Evolutionary conservation across 768 basidiomycete genomes (phyloP), one percentile per base, ranked within the genome.

Genomic region (Terana coerulea): DNA sequence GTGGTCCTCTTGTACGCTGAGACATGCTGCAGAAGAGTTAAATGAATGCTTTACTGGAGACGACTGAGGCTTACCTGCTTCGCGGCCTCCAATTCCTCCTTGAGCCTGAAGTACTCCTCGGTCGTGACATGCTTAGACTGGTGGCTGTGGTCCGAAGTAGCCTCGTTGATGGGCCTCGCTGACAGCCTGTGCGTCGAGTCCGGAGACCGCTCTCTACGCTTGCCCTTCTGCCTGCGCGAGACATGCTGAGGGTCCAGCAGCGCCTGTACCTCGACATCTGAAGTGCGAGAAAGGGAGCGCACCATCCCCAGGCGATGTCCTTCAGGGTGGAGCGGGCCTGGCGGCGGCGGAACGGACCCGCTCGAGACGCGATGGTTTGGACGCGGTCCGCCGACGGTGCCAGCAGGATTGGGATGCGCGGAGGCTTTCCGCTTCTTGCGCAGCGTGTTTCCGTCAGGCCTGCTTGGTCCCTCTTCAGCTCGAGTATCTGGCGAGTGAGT

Each of bases 151-250:
- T 46, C 21, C 4, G 67, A 65, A 36, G 52, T 62, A 15, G 59
- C 63, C 1, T 63, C 61, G 22, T 65, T 66, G 58, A 31, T 1
- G 47, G 28, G 7, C 60, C 47, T 55, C 66, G 70, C n/a, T 19
- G 51, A 47, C 14, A 60, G 46, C 29, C 54, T 60, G 11, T 40
- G 42, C 14, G 49, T 9, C 0, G 66, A 59, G 25, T 74, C 73
- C 14, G 65, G 66, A 2, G 73, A 75, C 14, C 66, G 61, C 37
- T 72, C 71, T 48, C 58, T 65, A 44, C 63, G 67, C 47, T 58
- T 64, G n/a, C 36, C 42, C 37, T 46, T 56, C 25, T 39, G 36
- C 14, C 39, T 36, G 49, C 43, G 46, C 15, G 9, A 11, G 11
- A 51, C 0, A 3, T 28, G 47, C 51, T 60, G 26, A 46, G 19